Conservation (phyloP, 495 filamentous ascomycete species). For the Ramalina peruviana region DNA sequence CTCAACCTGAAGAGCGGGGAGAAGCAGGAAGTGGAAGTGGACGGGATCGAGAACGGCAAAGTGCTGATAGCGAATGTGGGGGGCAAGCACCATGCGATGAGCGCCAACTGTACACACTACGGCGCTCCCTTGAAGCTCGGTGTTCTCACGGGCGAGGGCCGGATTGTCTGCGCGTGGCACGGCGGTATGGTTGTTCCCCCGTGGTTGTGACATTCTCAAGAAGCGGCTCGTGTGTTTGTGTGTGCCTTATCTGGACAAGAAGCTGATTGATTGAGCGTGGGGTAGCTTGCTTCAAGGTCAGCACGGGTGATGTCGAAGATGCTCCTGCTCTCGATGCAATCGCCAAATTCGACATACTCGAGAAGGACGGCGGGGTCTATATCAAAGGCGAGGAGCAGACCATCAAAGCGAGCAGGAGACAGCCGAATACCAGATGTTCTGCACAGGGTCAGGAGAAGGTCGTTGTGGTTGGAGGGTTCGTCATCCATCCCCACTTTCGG, state of each 20-base stretch:
- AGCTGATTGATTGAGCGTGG: not conserved
- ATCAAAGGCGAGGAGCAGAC: constrained; percentile 63
- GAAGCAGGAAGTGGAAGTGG: constrained; percentile 79
- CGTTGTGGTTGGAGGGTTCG: constrained; percentile 72
- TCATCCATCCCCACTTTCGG: not conserved
- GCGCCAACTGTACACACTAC: constrained; percentile 87
- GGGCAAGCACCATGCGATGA: constrained; percentile 61
- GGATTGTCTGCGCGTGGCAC: constrained; percentile 90
- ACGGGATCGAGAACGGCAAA: constrained; percentile 74
- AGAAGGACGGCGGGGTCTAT: constrained; percentile 72
- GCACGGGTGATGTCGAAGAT: constrained; percentile 88
- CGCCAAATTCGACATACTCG: constrained; percentile 60
- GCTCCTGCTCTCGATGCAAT: constrained; percentile 78
- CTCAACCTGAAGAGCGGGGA: constrained; percentile 61
- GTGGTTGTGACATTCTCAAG: not conserved
- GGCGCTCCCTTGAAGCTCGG: constrained; percentile 78
- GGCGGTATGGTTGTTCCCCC: constrained; percentile 43
- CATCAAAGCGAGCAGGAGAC: constrained; percentile 64
- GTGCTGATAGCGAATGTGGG: constrained; percentile 68
- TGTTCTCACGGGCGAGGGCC: constrained; percentile 65
- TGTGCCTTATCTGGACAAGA: no score
- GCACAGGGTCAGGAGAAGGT: constrained; percentile 53
- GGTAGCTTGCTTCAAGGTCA: constrained; percentile 72
- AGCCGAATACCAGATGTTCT: constrained; percentile 58
- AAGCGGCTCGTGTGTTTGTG: no score